Percentiles rank a stretch among this genome's conserved stretches.
Conservation (phyloP, 1,284 basidiomycete species). For the Ganoderma resinaceum region DNA sequence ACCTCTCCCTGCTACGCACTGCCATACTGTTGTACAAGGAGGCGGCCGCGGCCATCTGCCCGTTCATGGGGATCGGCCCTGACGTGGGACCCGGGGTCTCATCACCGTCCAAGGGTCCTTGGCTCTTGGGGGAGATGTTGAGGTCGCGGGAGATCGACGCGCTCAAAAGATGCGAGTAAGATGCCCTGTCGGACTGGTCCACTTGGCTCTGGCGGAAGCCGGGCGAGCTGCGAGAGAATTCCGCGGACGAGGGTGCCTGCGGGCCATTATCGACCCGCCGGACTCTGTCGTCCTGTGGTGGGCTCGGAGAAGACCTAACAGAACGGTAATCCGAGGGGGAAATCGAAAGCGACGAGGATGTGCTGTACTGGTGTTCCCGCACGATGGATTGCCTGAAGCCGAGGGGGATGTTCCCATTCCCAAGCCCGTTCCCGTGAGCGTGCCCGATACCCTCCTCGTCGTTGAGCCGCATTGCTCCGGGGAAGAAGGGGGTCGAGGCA, state of each 20-base stretch:
- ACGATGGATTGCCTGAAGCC: constrained; percentile 55
- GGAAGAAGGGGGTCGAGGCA: constrained; percentile 83
- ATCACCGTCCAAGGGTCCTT: constrained; percentile 62
- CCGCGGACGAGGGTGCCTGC: constrained; percentile 42
- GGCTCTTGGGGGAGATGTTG: constrained; percentile 58
- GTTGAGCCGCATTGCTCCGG: constrained; percentile 62
- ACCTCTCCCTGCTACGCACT: constrained; percentile 36
- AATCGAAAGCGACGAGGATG: constrained; percentile 59
- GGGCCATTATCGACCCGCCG: constrained; percentile 32
- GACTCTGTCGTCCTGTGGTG: constrained; percentile 49
- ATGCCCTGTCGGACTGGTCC: constrained; percentile 52
- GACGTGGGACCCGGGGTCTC: constrained; percentile 43
- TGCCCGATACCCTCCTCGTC: constrained; percentile 56
- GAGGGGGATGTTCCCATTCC: constrained; percentile 42
- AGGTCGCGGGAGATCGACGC: constrained; percentile 48
- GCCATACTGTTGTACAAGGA: constrained; percentile 35
- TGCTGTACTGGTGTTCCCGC: constrained; percentile 60
- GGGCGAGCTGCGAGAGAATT: constrained; percentile 53
- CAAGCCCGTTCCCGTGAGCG: constrained; percentile 19
- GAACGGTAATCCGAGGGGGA: constrained; percentile 73
- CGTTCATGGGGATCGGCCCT: constrained; percentile 32
- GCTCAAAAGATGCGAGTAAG: constrained; percentile 45
- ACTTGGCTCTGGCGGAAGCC: constrained; percentile 40
- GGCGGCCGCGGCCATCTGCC: constrained; percentile 28
- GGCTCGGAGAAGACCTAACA: constrained; percentile 73